phyloP scores from a whole-genome alignment of 2,329 filamentous ascomycete genomes.

The Diaporthe destruens region DNA sequence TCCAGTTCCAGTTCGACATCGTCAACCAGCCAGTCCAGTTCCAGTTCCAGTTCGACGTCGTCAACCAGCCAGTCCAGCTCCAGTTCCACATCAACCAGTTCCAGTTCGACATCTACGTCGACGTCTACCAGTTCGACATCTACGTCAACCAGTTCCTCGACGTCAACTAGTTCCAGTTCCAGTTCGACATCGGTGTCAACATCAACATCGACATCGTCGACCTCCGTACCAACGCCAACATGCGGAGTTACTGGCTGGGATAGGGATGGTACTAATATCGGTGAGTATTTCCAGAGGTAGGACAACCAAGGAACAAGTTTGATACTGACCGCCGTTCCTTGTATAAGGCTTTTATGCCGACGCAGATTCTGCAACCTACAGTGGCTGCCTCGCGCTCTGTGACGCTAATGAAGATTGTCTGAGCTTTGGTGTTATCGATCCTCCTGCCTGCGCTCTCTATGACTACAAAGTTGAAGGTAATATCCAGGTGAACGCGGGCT shows the following conservation, averaged over 20 bases:
- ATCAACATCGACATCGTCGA: conserved; percentile 31
- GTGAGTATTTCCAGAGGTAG: not conserved
- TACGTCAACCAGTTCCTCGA: too few relatives aligned
- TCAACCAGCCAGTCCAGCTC: too few relatives aligned
- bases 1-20: too few relatives aligned
- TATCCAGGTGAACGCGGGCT: conserved; percentile 19
- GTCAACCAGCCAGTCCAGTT: too few relatives aligned
- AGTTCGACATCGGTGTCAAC: too few relatives aligned
- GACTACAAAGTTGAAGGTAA: conserved; percentile 39
- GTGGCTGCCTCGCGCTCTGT: conserved; percentile 37
- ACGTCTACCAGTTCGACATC: too few relatives aligned
- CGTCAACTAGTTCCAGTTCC: too few relatives aligned
- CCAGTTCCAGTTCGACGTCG: too few relatives aligned
- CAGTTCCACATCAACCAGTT: too few relatives aligned
- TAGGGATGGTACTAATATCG: conserved; percentile 38
- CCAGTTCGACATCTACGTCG: too few relatives aligned
- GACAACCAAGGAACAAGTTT: not conserved
- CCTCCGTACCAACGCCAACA: conserved; percentile 30
- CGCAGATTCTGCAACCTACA: conserved; percentile 37
- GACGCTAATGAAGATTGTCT: conserved; percentile 38
- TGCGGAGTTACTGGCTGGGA: conserved; percentile 39
- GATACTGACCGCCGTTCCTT: not conserved
- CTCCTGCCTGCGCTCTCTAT: conserved; percentile 39
- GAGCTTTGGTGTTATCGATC: conserved; percentile 36
- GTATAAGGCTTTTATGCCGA: conserved; percentile 39